Percentiles rank a stretch among this genome's conserved stretches.
phyloP scores from a whole-genome alignment of 2,329 filamentous ascomycete genomes.

The Aureobasidium uvarum region DNA sequence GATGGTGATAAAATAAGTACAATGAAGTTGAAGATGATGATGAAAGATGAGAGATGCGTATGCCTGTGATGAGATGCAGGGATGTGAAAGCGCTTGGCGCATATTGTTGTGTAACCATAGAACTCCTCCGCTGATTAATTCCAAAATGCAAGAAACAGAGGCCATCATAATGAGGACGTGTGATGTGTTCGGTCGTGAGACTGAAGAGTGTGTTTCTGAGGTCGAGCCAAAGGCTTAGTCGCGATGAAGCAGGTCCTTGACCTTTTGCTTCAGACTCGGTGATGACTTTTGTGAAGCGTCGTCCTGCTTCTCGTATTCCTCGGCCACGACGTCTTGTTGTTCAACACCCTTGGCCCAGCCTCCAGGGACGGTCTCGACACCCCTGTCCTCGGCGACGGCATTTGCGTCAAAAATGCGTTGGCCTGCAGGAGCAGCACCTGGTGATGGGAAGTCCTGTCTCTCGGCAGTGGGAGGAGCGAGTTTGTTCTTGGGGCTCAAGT shows the following conservation, averaged over 20 bases:
- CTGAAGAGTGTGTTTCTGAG: background rate
- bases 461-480: background rate
- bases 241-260: conserved; percentile 23
- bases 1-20: conserved; percentile 12
- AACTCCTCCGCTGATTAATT: conserved; percentile 1
- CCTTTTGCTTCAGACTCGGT: conserved; percentile 18
- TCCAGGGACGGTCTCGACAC: conserved; percentile 17
- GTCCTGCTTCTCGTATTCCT: conserved; percentile 20
- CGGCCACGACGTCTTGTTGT: conserved; percentile 11
- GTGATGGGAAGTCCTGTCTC: conserved; percentile 25
- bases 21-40: background rate
- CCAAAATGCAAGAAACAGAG: background rate
- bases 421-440: conserved; percentile 22
- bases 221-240: background rate
- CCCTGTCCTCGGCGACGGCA: conserved; percentile 23
- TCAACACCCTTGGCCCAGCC: conserved; percentile 15
- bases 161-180: background rate
- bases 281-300: background rate
- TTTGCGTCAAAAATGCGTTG: conserved; percentile 26
- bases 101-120: conserved; percentile 8
- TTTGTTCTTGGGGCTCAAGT: conserved; percentile 1
- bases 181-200: background rate
- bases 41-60: background rate
- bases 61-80: background rate
- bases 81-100: background rate